Percentiles rank a stretch among this genome's conserved stretches.
phyloP scores from a whole-genome alignment of 768 basidiomycete species.

The Gymnopilus junonius region DNA sequence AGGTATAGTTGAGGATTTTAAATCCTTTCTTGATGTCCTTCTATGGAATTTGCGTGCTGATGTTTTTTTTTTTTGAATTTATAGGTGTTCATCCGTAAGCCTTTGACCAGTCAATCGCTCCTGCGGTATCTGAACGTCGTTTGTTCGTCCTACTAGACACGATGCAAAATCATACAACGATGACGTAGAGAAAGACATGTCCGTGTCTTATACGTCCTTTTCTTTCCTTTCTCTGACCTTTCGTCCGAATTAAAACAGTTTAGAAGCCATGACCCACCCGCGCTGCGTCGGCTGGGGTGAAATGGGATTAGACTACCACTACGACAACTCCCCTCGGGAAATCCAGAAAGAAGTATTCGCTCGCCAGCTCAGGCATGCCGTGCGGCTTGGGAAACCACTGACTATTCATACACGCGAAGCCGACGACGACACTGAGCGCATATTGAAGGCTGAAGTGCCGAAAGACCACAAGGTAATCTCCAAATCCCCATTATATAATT shows the following conservation, averaged over 20 bases:
- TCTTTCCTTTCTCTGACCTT: not conserved
- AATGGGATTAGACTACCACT: constrained; percentile 87
- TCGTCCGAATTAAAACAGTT: constrained; percentile 38
- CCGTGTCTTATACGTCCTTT: constrained; percentile 23
- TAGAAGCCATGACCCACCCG: constrained; percentile 79
- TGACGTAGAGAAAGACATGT: constrained; percentile 71
- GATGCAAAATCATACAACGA: constrained; percentile 66
- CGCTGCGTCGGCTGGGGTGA: constrained; percentile 90
- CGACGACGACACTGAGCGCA: constrained; percentile 79
- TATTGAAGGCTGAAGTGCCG: constrained; percentile 79
- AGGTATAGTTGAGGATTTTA: constrained; percentile 46
- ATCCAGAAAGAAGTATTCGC: constrained; percentile 69
- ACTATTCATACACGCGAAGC: constrained; percentile 90
- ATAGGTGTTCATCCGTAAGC: constrained; percentile 75
- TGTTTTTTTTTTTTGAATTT: not conserved
- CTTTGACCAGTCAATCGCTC: not conserved
- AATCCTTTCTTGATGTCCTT: not conserved
- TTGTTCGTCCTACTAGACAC: not conserved
- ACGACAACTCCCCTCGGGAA: constrained; percentile 74
- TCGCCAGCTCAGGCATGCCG: constrained; percentile 71
- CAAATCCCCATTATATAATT: too few species aligned
- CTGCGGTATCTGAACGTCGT: not conserved
- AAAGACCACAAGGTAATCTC: constrained; percentile 61
- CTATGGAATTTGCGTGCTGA: not conserved
- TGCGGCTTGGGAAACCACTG: constrained; percentile 72